Evolutionary conservation across 2,329 filamentous ascomycete genomes (phyloP), one percentile per base, ranked within the genome.

Genomic region (Nemania sp.): DNA sequence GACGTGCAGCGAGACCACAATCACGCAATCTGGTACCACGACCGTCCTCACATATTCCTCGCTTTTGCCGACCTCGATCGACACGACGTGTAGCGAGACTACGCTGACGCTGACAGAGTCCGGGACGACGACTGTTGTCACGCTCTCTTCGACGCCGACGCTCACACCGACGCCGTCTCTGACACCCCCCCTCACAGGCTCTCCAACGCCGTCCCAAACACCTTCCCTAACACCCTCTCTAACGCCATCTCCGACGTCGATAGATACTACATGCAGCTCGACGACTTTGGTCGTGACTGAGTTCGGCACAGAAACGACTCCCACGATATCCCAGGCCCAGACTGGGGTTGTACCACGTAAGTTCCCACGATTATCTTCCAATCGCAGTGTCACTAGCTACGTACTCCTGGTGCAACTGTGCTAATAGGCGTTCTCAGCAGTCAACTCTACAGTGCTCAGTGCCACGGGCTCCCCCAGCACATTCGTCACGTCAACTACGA

Each of bases 401-500:
- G 7, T 29, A 29, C 25, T 29, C 7, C 25, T 29, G 25, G 43
- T 46, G 43, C 40, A 43, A 43, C 40, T 29, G 25, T 29, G 25
- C 25, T 29, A 29, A 29, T 29, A 7, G 7, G 25, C 25, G 25
- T 29, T 29, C 25, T n/a, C n/a, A n/a, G 13, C 35, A 69, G 69
- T 40, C 48, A 68, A 68, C 40, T 32, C 57, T 21, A 67, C 65
- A 48, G 49, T 57, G 20, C 49, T 59, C 39, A 32, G 59, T n/a
- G 37, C 52, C 17, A 53, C 45, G 9, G 40, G 53, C 35, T 20
- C 48, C 37, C 68, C 66, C 18, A 71, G 64, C 17, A 72, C 70
- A 13, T 69, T 72, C 59, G 54, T 61, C 48, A 72, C 70, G 1
- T 72, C 68, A 37, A 69, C 57, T 15, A 69, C 62, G 32, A 39